Base-by-base conservation (phyloP, 352 stramenopile species). In the Phytophthora melonis region DNA sequence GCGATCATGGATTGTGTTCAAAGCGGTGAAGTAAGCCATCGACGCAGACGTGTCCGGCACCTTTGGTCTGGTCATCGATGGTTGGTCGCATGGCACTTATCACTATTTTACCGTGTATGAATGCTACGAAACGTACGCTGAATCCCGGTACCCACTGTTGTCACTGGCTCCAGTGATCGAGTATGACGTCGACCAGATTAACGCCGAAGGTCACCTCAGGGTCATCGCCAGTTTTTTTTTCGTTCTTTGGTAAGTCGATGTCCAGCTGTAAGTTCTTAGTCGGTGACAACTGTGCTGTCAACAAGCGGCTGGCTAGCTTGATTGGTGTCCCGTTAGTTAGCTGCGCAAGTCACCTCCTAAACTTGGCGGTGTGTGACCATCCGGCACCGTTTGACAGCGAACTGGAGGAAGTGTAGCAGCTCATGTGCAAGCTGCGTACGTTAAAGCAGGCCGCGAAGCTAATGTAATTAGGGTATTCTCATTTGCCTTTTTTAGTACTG, bases 81-180 rank as follows among this genome's bases (percentile, higher is more conserved):
- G 32, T 34, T 61, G 32, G 32, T 32, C 56, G 0, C 34, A 23
- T 32, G 34, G 21, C 9, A 53, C 56, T n/a, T 36, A 62, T 19
- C 56, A 52, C 56, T 52, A 62, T 19, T 19, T 39, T 11, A 13
- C 34, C 19, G 36, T 14, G n/a, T 62, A 52, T 16, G 32, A 5
- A 8, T 62, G 56, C 56, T 62, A 39, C n/a, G 19, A 62, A 14
- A 62, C 32, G 13, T 10, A 55, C 21, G 58, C 66, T 21, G 43
- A 3, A 3, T 50, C 66, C n/a, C 39, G 45, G 39, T 72, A 72
- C 32, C 58, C 58, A 58, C 50, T 62, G 9, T 19, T 62, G 56
- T 62, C 66, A 41, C 34, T 63, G 63, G 34, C 56, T 47, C 34
- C 58, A 13, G 19, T 72, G 49, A 47, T 72, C 50, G 50, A 67